These are phyloP conservation scores for Cladochytrium replicatum DNA, from an alignment of 192 early-diverging fungal species.

Conservation along the genomic window DNA sequence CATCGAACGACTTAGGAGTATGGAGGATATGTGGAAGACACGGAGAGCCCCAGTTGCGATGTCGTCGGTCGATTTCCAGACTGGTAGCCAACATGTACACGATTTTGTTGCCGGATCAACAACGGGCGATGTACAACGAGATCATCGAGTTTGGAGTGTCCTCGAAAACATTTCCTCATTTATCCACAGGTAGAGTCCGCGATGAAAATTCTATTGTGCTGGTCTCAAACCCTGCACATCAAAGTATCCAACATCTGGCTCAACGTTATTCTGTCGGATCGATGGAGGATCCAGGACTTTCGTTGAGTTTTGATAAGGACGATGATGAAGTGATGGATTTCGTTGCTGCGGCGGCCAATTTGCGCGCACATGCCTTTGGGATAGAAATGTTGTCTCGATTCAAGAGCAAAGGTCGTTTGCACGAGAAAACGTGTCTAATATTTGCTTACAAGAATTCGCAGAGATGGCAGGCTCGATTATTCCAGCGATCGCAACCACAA, in stretches of 20 bases:
- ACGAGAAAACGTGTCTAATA: constrained; percentile 1
- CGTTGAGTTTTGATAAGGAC: constrained; percentile 89
- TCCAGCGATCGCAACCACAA: constrained; percentile 96
- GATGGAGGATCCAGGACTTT: constrained; percentile 35
- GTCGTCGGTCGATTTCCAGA: constrained; percentile 50
- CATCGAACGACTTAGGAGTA: constrained; percentile 63
- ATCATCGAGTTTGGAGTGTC: constrained; percentile 65
- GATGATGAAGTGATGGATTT: constrained; percentile 84
- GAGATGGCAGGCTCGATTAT: constrained; percentile 99
- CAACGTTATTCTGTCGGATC: constrained; percentile 32
- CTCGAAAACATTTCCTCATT: constrained; percentile 64
- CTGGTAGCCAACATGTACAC: no score
- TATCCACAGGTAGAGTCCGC: constrained; percentile 43
- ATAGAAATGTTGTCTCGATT: constrained; percentile 76
- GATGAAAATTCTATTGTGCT: constrained; percentile 5
- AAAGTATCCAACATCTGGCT: constrained; percentile 44
- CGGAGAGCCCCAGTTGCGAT: constrained; percentile 47
- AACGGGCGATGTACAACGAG: constrained; percentile 31
- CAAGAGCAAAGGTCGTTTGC: constrained; percentile 64
- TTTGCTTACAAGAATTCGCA: constrained; percentile 22
- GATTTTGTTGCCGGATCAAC: constrained; percentile 1
- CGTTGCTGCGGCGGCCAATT: constrained; percentile 85
- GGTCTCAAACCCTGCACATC: not conserved
- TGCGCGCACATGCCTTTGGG: constrained; percentile 72
- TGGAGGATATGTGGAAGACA: constrained; percentile 84